A percentile compares a stretch with the other conserved stretches of the same genome.
Evolutionary conservation across 2,329 filamentous ascomycete genomes (phyloP).

Genomic region (Fusarium euwallaceae): DNA sequence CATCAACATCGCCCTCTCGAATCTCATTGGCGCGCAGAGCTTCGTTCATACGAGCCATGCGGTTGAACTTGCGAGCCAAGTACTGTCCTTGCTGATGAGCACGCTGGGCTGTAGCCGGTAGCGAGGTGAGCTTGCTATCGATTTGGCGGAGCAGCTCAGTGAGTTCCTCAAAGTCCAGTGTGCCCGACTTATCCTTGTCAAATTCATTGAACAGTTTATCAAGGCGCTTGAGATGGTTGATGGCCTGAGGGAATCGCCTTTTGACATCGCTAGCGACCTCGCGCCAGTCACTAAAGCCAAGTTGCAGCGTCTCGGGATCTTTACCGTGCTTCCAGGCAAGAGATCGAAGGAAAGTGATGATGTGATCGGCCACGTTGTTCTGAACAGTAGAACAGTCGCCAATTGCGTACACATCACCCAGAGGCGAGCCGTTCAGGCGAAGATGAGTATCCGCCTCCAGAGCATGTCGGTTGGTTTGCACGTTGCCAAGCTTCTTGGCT

Average conservation of each 20-base stretch:
- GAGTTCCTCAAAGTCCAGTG: slow-evolving; percentile 93
- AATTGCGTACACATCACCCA: slow-evolving; percentile 96
- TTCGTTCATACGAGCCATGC: slow-evolving; percentile 81
- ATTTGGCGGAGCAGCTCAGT: slow-evolving; percentile 91
- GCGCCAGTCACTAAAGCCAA: slow-evolving; percentile 91
- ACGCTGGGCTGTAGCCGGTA: slow-evolving; percentile 95
- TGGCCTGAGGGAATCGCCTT: slow-evolving; percentile 90
- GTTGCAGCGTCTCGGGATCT: slow-evolving; percentile 87
- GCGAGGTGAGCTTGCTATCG: slow-evolving; percentile 91
- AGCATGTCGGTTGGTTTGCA: slow-evolving; percentile 89
- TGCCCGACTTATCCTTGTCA: slow-evolving; percentile 92
- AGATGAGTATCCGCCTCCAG: slow-evolving; percentile 96
- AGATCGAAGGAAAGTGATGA: slow-evolving; percentile 89
- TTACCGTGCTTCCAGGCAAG: slow-evolving; percentile 93
- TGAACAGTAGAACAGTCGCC: slow-evolving; percentile 97
- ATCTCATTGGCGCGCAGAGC: slow-evolving; percentile 85
- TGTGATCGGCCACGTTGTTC: slow-evolving; percentile 94
- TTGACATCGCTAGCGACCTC: slow-evolving; percentile 85
- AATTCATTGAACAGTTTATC: slow-evolving; percentile 93
- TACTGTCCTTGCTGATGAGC: slow-evolving; percentile 97
- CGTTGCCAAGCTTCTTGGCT: slow-evolving; percentile 79
- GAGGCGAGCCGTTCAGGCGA: slow-evolving; percentile 86
- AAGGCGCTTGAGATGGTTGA: slow-evolving; percentile 86
- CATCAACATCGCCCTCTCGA: slow-evolving; percentile 89
- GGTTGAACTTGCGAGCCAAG: slow-evolving; percentile 93